Evolutionary conservation across 345 rosid species (phyloP), one percentile per base, ranked within the genome.

Genomic region (Jatropha curcas): DNA sequence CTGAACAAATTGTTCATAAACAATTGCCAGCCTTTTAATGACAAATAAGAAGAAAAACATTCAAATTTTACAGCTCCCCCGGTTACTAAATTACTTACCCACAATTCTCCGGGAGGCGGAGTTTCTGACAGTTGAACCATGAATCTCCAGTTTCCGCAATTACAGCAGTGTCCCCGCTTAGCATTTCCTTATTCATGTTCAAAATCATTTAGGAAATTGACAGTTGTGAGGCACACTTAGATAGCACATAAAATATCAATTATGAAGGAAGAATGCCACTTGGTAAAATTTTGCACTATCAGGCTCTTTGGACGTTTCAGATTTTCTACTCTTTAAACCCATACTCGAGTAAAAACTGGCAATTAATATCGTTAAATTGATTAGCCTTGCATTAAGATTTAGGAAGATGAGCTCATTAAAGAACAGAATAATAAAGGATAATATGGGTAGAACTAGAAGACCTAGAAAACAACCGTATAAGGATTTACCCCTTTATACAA

Each of bases 121-220:
- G 94, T 63, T 89, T 89, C 82, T 87, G 94, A 73, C 94, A 89
- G 73, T 89, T 89, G 73, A 89, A 89, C 94, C 94, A 89, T 7
- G 94, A 89, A 65, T 89, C 94, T 53, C 94, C 94, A 27, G 94
- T 89, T 81, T 89, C 94, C 41, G 94, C 83, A 65, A 89, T 87
- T 35, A 89, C 86, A 34, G 94, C 92, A 67, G 75, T 70, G 37
- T 83, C 81, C 50, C 87, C 86, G 57, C 82, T 52, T 53, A 89
- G 77, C 84, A 89, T 76, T 43, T 67, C 86, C 94, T 89, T 76
- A 69, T 71, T 46, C 17, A 30, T 41, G 71, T 64, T 19, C 22
- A 13, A 56, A 14, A 53, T 1, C 1, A 27, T 43, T 25, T 33
- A 19, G 57, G 58, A 4, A 78, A 35, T 59, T 19, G 34, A 37